Evolutionary conservation across 129 eudicot genomes (phyloP).

Genomic region (Centaurea solstitialis): DNA sequence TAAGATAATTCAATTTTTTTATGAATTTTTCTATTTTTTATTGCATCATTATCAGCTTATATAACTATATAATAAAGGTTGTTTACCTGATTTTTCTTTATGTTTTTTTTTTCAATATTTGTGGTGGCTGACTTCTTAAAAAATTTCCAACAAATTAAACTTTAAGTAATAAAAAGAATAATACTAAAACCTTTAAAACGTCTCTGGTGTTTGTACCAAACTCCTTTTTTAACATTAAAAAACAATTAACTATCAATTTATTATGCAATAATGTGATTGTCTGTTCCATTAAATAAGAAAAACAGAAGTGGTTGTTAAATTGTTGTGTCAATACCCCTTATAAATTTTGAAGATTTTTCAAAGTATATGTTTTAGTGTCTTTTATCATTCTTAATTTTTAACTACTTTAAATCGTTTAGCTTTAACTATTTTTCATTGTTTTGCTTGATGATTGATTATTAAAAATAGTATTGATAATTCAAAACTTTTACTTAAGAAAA

Average conservation of each 20-base stretch:
- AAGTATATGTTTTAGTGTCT: neutral
- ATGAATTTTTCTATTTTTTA: too few relatives aligned
- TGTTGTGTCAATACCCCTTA: constrained; percentile 11
- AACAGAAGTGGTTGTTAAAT: neutral
- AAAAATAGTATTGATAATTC: neutral
- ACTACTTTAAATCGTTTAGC: neutral
- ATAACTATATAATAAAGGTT: too few relatives aligned
- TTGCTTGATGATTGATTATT: neutral
- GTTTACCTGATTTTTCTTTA: too few relatives aligned
- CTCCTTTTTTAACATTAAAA: neutral
- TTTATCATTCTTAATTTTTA: neutral
- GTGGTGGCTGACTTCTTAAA: neutral
- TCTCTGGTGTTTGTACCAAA: constrained; percentile 16
- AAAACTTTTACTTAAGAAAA: neutral
- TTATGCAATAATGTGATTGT: constrained; percentile 8
- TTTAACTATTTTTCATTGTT: neutral
- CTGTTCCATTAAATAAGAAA: constrained; percentile 10
- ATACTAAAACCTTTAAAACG: neutral
- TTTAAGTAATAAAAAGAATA: neutral
- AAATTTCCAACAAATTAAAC: neutral
- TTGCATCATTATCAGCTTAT: too few relatives aligned
- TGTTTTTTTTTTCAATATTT: neutral
- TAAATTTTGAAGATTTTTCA: neutral
- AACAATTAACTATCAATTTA: constrained; percentile 9
- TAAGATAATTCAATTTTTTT: too few relatives aligned